Conservation (phyloP, 2,329 filamentous ascomycete genomes). For the Neophaeococcomyces aloes region DNA sequence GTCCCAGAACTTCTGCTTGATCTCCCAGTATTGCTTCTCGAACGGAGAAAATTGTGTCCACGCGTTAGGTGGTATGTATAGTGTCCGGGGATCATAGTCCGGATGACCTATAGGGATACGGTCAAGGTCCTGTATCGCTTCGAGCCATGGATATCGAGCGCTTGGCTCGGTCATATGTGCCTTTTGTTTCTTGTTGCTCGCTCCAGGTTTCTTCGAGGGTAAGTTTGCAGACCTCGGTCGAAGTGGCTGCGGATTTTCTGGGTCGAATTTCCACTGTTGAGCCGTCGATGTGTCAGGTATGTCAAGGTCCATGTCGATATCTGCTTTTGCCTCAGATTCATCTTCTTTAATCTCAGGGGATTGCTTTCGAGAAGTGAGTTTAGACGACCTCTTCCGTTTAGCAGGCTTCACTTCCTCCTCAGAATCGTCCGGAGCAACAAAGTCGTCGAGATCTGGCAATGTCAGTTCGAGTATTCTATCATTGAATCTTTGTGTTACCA, state of each 20-base stretch:
- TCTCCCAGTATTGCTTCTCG: slow-evolving; percentile 98
- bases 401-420: slow-evolving; percentile 56
- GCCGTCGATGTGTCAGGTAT: slow-evolving; percentile 58
- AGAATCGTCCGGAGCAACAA: slow-evolving; percentile 77
- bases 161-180: slow-evolving; percentile 74
- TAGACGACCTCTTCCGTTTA: slow-evolving; percentile 59
- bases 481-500: slow-evolving; percentile 31
- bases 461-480: neutral
- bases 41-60: slow-evolving; percentile 83
- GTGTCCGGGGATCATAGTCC: slow-evolving; percentile 80
- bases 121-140: slow-evolving; percentile 74
- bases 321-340: slow-evolving; percentile 31
- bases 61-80: slow-evolving; percentile 76
- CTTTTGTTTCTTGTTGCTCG: slow-evolving; percentile 45
- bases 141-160: slow-evolving; percentile 81
- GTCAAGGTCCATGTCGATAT: slow-evolving; percentile 47
- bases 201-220: slow-evolving; percentile 26
- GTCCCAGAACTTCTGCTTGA: slow-evolving; percentile 96
- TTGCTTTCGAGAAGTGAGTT: slow-evolving; percentile 32
- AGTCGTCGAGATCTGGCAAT: slow-evolving; percentile 67
- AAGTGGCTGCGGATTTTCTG: slow-evolving; percentile 44
- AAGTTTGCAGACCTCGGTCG: slow-evolving; percentile 36
- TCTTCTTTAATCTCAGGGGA: slow-evolving; percentile 29
- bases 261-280: slow-evolving; percentile 69
- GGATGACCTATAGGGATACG: slow-evolving; percentile 66